Evolutionary conservation across 2,329 filamentous ascomycete species (phyloP).

Genomic region (Paracamarosporium sp.): DNA sequence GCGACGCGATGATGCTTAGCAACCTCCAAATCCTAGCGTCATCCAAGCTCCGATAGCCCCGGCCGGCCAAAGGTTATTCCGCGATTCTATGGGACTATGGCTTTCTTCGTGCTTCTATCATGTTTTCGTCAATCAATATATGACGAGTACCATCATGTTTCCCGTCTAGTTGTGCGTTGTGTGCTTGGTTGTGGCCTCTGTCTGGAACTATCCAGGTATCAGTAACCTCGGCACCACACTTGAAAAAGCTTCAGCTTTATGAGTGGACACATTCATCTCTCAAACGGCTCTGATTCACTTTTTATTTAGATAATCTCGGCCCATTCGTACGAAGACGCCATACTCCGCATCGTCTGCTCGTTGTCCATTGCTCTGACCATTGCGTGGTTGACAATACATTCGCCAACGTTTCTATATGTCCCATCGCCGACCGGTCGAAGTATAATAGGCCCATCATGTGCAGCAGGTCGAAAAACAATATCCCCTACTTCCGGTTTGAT

Average conservation of each 20-base stretch:
- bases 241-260: no score
- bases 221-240: no score
- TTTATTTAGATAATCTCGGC: not conserved
- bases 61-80: slow-evolving; percentile 13
- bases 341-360: slow-evolving; percentile 1
- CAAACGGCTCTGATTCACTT: no score
- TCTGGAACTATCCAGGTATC: no score
- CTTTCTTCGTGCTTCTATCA: not conserved
- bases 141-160: no score
- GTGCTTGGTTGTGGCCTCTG: no score
- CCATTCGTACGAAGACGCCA: not conserved
- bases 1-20: slow-evolving; percentile 28
- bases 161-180: no score
- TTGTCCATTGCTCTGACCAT: not conserved
- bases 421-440: not conserved
- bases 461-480: not conserved
- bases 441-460: not conserved
- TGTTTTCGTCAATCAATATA: not conserved
- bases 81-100: not conserved
- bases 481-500: not conserved
- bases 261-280: no score
- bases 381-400: not conserved
- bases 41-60: slow-evolving; percentile 33
- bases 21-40: slow-evolving; percentile 32
- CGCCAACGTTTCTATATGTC: slow-evolving; percentile 1